phyloP scores from a whole-genome alignment of 352 stramenopile species.

The Globisporangium nagaii region DNA sequence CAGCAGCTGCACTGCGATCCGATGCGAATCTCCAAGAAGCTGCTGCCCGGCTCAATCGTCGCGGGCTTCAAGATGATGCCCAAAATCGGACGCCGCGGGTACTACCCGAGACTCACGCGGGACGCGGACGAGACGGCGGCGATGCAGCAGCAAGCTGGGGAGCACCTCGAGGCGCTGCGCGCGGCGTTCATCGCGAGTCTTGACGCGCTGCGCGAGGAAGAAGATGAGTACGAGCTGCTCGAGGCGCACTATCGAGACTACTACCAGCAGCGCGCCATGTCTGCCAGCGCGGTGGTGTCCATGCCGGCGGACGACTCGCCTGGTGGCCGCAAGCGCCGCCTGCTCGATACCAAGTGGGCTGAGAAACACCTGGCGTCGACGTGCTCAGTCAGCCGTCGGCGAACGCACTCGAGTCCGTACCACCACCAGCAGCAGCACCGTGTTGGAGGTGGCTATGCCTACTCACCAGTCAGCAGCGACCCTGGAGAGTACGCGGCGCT shows the following conservation, averaged over 20 bases:
- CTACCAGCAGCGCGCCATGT: neutral
- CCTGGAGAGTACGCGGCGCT: neutral
- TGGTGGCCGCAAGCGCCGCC: neutral
- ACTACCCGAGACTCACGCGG: conserved; percentile 41
- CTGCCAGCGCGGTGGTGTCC: neutral
- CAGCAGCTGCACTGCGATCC: conserved; percentile 65
- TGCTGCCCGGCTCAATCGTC: conserved; percentile 49
- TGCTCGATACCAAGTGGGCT: neutral
- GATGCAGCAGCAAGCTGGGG: conserved; percentile 14
- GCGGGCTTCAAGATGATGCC: conserved; percentile 63
- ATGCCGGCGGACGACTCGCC: neutral
- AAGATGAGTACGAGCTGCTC: conserved; percentile 10
- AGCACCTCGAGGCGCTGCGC: conserved; percentile 33
- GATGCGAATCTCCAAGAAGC: conserved; percentile 82
- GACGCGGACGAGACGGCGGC: conserved; percentile 26
- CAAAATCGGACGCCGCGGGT: conserved; percentile 65
- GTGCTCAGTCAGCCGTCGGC: neutral
- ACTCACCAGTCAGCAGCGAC: neutral
- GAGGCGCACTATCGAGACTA: conserved; percentile 2
- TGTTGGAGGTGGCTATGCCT: neutral
- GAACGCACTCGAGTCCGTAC: neutral
- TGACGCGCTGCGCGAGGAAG: conserved; percentile 38
- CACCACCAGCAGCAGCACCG: neutral
- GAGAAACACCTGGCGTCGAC: neutral
- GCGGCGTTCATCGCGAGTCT: conserved; percentile 51